These are phyloP conservation scores for Aspergillus tanneri DNA, from an alignment of 2,329 filamentous ascomycete species.

Conservation along the genomic window DNA sequence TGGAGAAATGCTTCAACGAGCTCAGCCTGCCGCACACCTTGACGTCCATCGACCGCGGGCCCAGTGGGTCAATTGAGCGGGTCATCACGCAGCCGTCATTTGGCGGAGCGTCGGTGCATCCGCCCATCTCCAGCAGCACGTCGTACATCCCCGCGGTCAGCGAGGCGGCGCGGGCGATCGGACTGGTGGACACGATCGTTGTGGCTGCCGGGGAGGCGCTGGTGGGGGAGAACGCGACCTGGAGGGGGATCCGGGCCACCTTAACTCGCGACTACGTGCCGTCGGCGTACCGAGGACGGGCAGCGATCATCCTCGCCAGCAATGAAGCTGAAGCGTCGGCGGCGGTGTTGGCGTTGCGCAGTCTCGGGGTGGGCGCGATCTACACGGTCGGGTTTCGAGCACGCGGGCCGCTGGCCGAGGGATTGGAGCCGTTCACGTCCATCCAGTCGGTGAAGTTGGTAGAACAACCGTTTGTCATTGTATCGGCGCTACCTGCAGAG, in stretches of 20 bases:
- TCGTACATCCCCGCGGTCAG: constrained; percentile 66
- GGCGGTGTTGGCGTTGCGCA: constrained; percentile 74
- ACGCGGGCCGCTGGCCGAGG: constrained; percentile 56
- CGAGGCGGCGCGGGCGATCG: constrained; percentile 74
- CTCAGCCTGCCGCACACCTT: constrained; percentile 84
- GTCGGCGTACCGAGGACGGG: constrained; percentile 73
- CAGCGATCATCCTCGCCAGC: constrained; percentile 72
- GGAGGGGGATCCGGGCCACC: constrained; percentile 81
- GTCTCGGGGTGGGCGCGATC: constrained; percentile 72
- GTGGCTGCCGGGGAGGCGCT: constrained; percentile 58
- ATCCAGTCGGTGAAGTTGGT: constrained; percentile 79
- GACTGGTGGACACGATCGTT: constrained; percentile 78
- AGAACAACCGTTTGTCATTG: constrained; percentile 76
- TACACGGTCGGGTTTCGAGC: constrained; percentile 81
- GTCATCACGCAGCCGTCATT: constrained; percentile 73
- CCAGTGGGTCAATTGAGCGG: constrained; percentile 66
- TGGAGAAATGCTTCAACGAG: constrained; percentile 79
- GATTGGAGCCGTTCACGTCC: constrained; percentile 63
- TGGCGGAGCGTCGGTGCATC: constrained; percentile 78
- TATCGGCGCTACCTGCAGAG: constrained; percentile 74
- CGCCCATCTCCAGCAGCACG: constrained; percentile 60
- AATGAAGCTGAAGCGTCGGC: constrained; percentile 74
- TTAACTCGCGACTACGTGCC: constrained; percentile 79
- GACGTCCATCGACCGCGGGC: constrained; percentile 68
- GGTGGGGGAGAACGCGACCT: constrained; percentile 77